Conservation (phyloP, 352 stramenopile species). For the Plasmopara viticola region DNA sequence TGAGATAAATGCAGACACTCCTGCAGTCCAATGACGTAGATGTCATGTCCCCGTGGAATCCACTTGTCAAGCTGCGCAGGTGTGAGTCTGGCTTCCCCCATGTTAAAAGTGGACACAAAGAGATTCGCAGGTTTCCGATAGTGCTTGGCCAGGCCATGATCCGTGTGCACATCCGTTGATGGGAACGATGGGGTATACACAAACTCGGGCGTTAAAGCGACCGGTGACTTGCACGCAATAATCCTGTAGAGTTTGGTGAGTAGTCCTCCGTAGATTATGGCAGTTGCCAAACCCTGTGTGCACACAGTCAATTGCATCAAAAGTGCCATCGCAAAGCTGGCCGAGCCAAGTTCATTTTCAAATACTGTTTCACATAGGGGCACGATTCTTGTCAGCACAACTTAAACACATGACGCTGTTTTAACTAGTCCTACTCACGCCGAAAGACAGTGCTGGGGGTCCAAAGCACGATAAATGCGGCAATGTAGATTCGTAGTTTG, state of each 20-base stretch:
- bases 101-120: conserved; percentile 83
- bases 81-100: conserved; percentile 62
- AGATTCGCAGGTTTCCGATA: conserved; percentile 50
- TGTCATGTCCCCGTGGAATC: conserved; percentile 72
- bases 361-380: conserved; percentile 29
- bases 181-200: conserved; percentile 30
- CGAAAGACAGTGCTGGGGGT: conserved; percentile 54
- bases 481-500: conserved; percentile 67
- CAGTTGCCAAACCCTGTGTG: conserved; percentile 51
- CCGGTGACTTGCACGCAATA: conserved; percentile 18
- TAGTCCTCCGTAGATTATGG: conserved; percentile 57
- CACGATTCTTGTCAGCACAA: background rate
- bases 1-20: conserved; percentile 80
- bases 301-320: conserved; percentile 65
- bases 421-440: conserved; percentile 25
- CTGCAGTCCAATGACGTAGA: conserved; percentile 86
- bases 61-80: conserved; percentile 56
- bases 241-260: conserved; percentile 32
- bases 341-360: conserved; percentile 30
- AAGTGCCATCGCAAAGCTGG: conserved; percentile 46
- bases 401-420: conserved; percentile 5
- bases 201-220: conserved; percentile 26
- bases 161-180: conserved; percentile 18
- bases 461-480: conserved; percentile 65
- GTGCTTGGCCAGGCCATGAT: conserved; percentile 24